Evolutionary conservation across 257 asterid species (phyloP).

Genomic region (Orobanche coerulescens): DNA sequence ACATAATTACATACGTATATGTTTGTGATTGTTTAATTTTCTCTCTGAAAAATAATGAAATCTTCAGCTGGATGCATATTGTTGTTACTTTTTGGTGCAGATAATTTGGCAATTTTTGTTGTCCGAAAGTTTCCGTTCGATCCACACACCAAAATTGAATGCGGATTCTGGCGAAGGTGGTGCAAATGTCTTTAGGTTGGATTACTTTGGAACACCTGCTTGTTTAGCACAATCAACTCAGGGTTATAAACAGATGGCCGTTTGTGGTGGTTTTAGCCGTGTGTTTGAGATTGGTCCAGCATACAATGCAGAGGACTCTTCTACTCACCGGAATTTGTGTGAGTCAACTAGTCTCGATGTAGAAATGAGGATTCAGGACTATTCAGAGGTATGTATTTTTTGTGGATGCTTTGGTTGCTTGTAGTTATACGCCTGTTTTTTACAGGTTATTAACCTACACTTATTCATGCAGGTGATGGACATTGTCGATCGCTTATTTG

Average conservation of each 20-base stretch:
- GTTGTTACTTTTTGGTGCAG: too few relatives aligned
- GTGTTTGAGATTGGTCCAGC: slow-evolving; percentile 90
- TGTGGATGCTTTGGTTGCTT: slow-evolving; percentile 6
- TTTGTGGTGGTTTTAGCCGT: slow-evolving; percentile 77
- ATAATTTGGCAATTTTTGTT: slow-evolving; percentile 53
- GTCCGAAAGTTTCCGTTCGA: slow-evolving; percentile 54
- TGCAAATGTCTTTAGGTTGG: slow-evolving; percentile 72
- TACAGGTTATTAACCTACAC: too few relatives aligned
- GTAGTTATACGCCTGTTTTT: too few relatives aligned
- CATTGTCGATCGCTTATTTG: slow-evolving; percentile 71
- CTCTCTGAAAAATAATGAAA: too few relatives aligned
- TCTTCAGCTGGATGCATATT: too few relatives aligned
- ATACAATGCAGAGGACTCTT: slow-evolving; percentile 86
- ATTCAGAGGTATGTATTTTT: slow-evolving; percentile 56
- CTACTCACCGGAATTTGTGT: slow-evolving; percentile 88
- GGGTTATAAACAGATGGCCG: slow-evolving; percentile 85
- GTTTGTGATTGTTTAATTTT: too few relatives aligned
- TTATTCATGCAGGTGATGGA: slow-evolving; percentile 78
- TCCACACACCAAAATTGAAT: slow-evolving; percentile 78
- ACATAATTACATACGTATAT: too few relatives aligned
- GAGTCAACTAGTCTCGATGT: slow-evolving; percentile 90
- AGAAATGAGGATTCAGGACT: slow-evolving; percentile 91
- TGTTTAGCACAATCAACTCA: slow-evolving; percentile 96
- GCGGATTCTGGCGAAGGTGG: slow-evolving; percentile 97
- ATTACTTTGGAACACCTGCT: slow-evolving; percentile 80